These are phyloP conservation scores for Ochromonas danica DNA, from an alignment of 108 stramenopile genomes.

Conservation along the genomic window DNA sequence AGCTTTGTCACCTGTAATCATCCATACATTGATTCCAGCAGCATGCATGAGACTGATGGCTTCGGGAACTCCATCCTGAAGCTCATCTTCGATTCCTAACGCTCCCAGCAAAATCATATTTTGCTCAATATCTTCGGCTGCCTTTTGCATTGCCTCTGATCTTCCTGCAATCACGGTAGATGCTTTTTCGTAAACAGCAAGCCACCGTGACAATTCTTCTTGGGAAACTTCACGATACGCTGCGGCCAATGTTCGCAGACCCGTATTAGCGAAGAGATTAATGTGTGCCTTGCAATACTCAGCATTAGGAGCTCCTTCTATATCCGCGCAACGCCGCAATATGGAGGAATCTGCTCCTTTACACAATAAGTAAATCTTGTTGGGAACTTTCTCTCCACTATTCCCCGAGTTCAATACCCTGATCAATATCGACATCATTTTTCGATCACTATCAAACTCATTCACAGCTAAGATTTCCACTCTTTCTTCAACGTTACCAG, in stretches of 20 bases:
- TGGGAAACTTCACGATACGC: constrained; percentile 75
- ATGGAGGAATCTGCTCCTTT: constrained; percentile 92
- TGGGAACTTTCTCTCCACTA: not conserved
- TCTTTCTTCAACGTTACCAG: constrained; percentile 53
- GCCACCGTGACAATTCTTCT: constrained; percentile 71
- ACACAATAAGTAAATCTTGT: constrained; percentile 63
- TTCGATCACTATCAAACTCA: constrained; percentile 87
- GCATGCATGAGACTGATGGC: constrained; percentile 77
- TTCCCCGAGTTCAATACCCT: constrained; percentile 49
- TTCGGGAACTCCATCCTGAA: constrained; percentile 89
- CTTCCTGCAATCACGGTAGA: not conserved
- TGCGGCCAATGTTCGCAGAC: constrained; percentile 88
- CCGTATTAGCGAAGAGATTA: constrained; percentile 75
- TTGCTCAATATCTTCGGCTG: constrained; percentile 75
- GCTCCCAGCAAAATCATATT: constrained; percentile 84
- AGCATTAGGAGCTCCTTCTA: constrained; percentile 43
- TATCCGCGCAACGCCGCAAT: constrained; percentile 64
- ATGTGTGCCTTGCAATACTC: constrained; percentile 28
- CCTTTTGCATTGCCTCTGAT: constrained; percentile 28
- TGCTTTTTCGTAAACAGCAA: constrained; percentile 39
- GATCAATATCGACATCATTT: constrained; percentile 85
- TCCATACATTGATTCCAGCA: constrained; percentile 93
- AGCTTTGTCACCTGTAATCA: constrained; percentile 95
- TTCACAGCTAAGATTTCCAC: constrained; percentile 84
- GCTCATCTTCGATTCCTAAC: constrained; percentile 93